phyloP scores from a whole-genome alignment of 2,329 filamentous ascomycete genomes.

The Calonectria multiphialidica region DNA sequence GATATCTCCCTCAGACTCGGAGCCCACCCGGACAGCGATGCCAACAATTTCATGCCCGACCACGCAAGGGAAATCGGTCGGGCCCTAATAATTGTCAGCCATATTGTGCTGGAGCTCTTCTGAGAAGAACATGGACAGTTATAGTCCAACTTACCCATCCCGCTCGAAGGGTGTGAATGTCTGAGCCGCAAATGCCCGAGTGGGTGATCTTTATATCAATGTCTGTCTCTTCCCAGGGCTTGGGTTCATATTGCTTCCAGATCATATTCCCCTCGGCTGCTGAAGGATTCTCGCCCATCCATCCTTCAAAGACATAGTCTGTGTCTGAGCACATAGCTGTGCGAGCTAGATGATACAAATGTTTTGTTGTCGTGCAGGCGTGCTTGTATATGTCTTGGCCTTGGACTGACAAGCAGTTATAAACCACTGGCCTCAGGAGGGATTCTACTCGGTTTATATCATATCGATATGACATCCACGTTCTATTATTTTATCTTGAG shows the following conservation, averaged over 20 bases:
- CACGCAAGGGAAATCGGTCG: slow-evolving; percentile 56
- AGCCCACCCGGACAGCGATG: slow-evolving; percentile 66
- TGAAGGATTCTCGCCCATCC: slow-evolving; percentile 54
- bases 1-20: slow-evolving; percentile 58
- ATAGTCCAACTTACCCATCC: slow-evolving; percentile 57
- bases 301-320: slow-evolving; percentile 21
- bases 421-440: not conserved
- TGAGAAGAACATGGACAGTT: slow-evolving; percentile 47
- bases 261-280: slow-evolving; percentile 64
- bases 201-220: slow-evolving; percentile 75
- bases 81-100: slow-evolving; percentile 39
- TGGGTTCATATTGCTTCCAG: slow-evolving; percentile 70
- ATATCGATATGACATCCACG: not conserved
- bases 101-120: slow-evolving; percentile 54
- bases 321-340: slow-evolving; percentile 2
- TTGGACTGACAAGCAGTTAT: not conserved
- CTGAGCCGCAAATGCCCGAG: slow-evolving; percentile 75
- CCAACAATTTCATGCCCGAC: slow-evolving; percentile 78
- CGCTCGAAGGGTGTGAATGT: slow-evolving; percentile 69
- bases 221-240: slow-evolving; percentile 75
- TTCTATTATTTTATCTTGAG: not conserved
- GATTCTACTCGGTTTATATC: slow-evolving; percentile 15
- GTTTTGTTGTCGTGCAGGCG: not conserved
- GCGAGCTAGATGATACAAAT: not conserved
- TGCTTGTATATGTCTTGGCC: not conserved